Evolutionary conservation across 371 early-diverging fungal genomes (phyloP).

Genomic region (Coemansia sp.): DNA sequence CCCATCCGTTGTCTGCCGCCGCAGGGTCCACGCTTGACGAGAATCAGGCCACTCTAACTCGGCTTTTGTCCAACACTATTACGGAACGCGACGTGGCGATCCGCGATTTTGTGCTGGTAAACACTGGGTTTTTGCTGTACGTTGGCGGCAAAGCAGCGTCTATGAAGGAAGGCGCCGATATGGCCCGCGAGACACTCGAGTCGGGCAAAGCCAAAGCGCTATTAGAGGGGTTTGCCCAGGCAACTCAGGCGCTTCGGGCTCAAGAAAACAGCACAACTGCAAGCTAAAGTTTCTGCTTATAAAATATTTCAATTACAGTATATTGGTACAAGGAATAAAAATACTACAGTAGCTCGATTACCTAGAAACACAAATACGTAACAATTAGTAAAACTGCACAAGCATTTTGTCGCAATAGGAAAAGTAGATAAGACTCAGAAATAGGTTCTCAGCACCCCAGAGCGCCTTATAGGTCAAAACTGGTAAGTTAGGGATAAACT

Average conservation of each 20-base stretch:
- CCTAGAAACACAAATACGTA: too few species aligned
- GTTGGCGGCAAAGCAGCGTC: slow-evolving; percentile 75
- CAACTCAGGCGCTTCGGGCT: slow-evolving; percentile 50
- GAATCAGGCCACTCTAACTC: slow-evolving; percentile 71
- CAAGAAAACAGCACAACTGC: slow-evolving; percentile 14
- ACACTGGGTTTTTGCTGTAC: slow-evolving; percentile 81
- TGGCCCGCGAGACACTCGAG: slow-evolving; percentile 73
- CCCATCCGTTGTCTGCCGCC: slow-evolving; percentile 72
- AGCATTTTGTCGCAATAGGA: background rate
- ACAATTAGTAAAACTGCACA: background rate
- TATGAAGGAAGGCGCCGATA: slow-evolving; percentile 74
- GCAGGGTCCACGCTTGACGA: slow-evolving; percentile 74
- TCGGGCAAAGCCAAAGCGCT: slow-evolving; percentile 68
- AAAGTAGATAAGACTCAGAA: slow-evolving; percentile 22
- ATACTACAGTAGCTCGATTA: background rate
- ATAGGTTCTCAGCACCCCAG: slow-evolving; percentile 23
- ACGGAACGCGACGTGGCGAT: slow-evolving; percentile 60
- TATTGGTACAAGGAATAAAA: slow-evolving; percentile 4
- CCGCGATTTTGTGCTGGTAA: slow-evolving; percentile 88
- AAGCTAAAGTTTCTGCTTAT: background rate
- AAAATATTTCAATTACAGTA: background rate
- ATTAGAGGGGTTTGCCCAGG: slow-evolving; percentile 64
- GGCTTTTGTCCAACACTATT: slow-evolving; percentile 65
- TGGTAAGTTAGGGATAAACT: slow-evolving; percentile 11
- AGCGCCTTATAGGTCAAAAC: background rate